phyloP scores from a whole-genome alignment of 2,329 filamentous ascomycete species.

The Lachnellula occidentalis region DNA sequence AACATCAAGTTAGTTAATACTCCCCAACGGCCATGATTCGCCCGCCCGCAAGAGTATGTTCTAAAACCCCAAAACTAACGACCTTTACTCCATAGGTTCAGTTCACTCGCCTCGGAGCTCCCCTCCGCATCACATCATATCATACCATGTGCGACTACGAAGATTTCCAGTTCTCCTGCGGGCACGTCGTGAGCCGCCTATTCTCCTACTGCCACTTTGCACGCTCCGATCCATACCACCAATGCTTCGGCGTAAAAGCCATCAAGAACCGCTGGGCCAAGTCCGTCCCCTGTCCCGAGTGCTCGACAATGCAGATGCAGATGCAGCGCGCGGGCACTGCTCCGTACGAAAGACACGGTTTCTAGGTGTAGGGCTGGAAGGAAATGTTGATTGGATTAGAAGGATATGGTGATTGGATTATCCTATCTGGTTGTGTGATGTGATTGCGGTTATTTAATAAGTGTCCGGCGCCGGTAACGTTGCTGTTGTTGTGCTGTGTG shows the following conservation, averaged over 20 bases:
- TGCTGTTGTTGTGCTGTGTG: neutral
- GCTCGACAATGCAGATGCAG: slow-evolving; percentile 25
- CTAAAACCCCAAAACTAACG: too few species aligned
- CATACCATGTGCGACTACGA: slow-evolving; percentile 64
- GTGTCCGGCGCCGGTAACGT: neutral
- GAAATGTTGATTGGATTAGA: neutral
- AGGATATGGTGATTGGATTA: neutral
- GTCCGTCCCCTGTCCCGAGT: slow-evolving; percentile 46
- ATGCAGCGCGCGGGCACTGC: neutral
- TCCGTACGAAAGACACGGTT: neutral
- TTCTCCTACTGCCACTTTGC: slow-evolving; percentile 70
- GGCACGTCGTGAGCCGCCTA: slow-evolving; percentile 53
- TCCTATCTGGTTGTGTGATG: neutral
- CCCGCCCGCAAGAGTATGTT: too few species aligned
- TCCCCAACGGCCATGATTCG: too few species aligned
- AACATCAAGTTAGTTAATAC: neutral
- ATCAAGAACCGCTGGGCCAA: slow-evolving; percentile 57
- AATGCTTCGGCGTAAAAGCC: slow-evolving; percentile 63
- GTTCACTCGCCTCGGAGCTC: neutral
- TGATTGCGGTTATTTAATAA: neutral
- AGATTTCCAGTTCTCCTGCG: slow-evolving; percentile 61
- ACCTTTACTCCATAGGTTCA: neutral
- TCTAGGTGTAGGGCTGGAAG: neutral
- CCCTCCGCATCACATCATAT: neutral
- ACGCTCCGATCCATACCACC: slow-evolving; percentile 64